Evolutionary conservation across 306 rosid genomes (phyloP).

Genomic region (Clitoria ternatea): DNA sequence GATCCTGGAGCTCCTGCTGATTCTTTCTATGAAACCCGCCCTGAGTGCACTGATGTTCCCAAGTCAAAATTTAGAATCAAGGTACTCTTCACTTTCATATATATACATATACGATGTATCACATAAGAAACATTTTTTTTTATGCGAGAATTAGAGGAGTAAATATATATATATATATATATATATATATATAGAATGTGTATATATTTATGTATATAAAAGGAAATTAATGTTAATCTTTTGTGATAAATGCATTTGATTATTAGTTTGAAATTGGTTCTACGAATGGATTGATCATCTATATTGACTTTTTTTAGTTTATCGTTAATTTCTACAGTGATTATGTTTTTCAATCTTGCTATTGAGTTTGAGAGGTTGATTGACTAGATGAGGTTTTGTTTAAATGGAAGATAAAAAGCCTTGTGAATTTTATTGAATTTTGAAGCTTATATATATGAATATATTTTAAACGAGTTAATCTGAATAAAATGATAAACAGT

Average conservation of each 20-base stretch:
- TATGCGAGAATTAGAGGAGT: too few relatives aligned
- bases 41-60: constrained; percentile 93
- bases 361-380: background rate
- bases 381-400: background rate
- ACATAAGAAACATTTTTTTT: too few relatives aligned
- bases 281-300: background rate
- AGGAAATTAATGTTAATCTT: background rate
- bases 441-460: background rate
- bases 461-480: background rate
- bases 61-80: constrained; percentile 80
- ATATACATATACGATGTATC: background rate
- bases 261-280: background rate
- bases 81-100: constrained; percentile 31
- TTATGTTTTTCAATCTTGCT: background rate
- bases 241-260: too few relatives aligned
- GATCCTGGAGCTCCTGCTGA: constrained; percentile 82
- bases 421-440: background rate
- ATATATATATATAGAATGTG: too few relatives aligned
- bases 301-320: background rate
- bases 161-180: too few relatives aligned
- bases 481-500: background rate
- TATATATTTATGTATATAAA: too few relatives aligned
- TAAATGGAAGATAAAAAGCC: background rate
- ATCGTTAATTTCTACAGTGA: background rate
- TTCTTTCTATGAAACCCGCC: constrained; percentile 87